Conservation (phyloP, 306 rosid genomes). For the Fragaria iinumae region DNA sequence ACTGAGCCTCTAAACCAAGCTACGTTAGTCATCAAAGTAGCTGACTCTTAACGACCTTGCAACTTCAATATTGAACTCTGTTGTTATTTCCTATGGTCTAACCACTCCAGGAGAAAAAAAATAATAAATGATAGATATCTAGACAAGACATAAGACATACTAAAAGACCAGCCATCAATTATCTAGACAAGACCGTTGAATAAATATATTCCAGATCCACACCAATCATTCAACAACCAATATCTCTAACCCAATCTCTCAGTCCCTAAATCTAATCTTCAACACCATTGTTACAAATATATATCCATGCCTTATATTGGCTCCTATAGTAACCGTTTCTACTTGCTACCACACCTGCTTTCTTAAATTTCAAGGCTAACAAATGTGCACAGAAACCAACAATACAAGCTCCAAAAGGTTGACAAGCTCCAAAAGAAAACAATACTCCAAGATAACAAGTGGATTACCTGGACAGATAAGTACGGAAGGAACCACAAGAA, state of each 20-base stretch:
- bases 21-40: background rate
- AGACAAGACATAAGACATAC: background rate
- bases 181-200: no score
- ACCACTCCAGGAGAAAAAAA: background rate
- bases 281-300: no score
- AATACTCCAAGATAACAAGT: background rate
- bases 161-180: background rate
- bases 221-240: no score
- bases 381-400: background rate
- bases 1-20: background rate
- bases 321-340: background rate
- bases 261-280: no score
- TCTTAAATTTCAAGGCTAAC: background rate
- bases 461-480: constrained; percentile 57
- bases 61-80: background rate
- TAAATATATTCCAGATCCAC: no score
- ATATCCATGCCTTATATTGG: no score
- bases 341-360: background rate
- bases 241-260: no score
- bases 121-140: background rate
- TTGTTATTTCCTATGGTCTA: background rate
- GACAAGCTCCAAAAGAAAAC: background rate
- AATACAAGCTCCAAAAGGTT: no score
- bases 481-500: constrained; percentile 59
- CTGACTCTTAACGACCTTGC: background rate